phyloP scores from a whole-genome alignment of 108 stramenopile species.

The Conticribra guillardii region DNA sequence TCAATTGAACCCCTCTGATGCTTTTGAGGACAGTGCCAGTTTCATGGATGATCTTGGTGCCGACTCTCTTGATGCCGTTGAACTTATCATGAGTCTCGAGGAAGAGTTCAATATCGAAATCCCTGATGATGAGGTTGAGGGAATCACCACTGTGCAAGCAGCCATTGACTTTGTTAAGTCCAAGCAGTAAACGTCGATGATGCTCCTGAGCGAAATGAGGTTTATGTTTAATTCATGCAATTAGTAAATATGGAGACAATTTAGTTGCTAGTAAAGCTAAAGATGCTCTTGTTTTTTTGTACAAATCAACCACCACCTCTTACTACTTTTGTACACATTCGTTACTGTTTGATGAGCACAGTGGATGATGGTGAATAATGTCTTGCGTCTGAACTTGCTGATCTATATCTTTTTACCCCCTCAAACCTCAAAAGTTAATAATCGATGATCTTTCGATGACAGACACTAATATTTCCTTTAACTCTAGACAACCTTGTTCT shows the following conservation, averaged over 20 bases:
- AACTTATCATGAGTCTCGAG: slow-evolving; percentile 97
- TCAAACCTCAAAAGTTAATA: no score
- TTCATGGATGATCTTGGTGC: slow-evolving; percentile 97
- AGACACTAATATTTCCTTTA: no score
- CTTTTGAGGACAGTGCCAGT: slow-evolving; percentile 67
- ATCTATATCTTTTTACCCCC: no score
- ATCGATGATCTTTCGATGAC: no score
- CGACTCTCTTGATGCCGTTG: slow-evolving; percentile 97
- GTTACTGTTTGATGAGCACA: no score
- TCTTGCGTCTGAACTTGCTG: no score
- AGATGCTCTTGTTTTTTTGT: neutral
- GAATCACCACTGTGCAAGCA: slow-evolving; percentile 89
- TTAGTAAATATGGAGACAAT: no score
- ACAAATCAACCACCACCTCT: neutral
- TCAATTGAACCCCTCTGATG: slow-evolving; percentile 51
- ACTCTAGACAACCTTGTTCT: no score
- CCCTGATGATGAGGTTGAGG: slow-evolving; percentile 95
- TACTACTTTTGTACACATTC: no score
- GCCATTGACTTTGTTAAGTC: slow-evolving; percentile 85
- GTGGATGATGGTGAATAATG: no score
- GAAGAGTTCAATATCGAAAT: slow-evolving; percentile 98
- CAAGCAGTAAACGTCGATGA: slow-evolving; percentile 31
- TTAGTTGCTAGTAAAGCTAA: neutral
- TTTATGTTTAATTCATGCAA: neutral
- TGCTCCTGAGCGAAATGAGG: neutral